A percentile compares a stretch with the other conserved stretches of the same genome.
These are phyloP conservation scores for Helotiales sp. DNA, from an alignment of 2,329 filamentous ascomycete species.

Conservation along the genomic window DNA sequence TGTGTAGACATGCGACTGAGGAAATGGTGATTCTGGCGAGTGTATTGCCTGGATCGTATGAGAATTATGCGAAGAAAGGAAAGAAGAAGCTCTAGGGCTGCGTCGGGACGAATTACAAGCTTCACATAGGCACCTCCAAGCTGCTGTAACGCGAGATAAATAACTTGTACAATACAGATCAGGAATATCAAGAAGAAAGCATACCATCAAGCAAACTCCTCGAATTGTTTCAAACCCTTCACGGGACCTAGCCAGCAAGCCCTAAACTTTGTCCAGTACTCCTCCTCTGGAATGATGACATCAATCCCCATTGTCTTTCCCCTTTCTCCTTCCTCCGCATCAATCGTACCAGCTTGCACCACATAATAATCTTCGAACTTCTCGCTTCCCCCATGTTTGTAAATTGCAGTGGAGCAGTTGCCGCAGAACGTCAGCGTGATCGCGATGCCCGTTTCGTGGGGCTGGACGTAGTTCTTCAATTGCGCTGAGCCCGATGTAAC, in stretches of 20 bases:
- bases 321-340: slow-evolving; percentile 4
- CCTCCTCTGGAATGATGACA: slow-evolving; percentile 5
- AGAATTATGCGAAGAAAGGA: slow-evolving; percentile 13
- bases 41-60: slow-evolving; percentile 13
- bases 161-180: neutral
- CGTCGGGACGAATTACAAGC: neutral
- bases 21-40: slow-evolving; percentile 18
- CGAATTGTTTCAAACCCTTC: slow-evolving; percentile 5
- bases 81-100: neutral
- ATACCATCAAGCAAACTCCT: slow-evolving; percentile 8
- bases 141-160: neutral
- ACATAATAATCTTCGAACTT: slow-evolving; percentile 15
- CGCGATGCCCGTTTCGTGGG: slow-evolving; percentile 11
- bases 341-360: slow-evolving; percentile 4
- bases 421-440: slow-evolving; percentile 12
- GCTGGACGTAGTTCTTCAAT: slow-evolving; percentile 2
- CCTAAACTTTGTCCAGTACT: slow-evolving; percentile 16
- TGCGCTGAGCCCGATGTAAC: slow-evolving; percentile 2
- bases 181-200: no score
- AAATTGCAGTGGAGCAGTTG: slow-evolving; percentile 5
- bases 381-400: slow-evolving; percentile 15
- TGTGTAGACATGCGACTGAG: slow-evolving; percentile 19
- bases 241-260: slow-evolving; percentile 7
- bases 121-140: neutral
- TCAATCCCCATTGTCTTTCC: slow-evolving; percentile 1